Base-by-base conservation (phyloP, 2,329 filamentous ascomycete genomes). In the Coleophoma crateriformis region DNA sequence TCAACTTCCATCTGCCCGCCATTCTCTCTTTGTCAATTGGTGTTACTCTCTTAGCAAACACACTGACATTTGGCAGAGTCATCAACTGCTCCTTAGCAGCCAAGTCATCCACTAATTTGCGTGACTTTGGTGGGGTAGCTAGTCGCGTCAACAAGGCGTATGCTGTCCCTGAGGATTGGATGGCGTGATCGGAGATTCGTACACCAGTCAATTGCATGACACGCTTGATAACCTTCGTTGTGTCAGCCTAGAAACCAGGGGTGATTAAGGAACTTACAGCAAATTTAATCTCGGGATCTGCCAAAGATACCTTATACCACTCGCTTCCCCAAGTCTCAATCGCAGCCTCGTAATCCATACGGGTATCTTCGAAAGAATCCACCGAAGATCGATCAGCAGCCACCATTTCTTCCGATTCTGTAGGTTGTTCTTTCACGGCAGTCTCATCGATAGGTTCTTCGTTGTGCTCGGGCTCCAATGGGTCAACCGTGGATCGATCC, bases 151-250 rank as follows among this genome's bases (percentile, higher is more conserved):
- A 67, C 46, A 88, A 67, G 27, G 75, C 67, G 49, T 73, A 71
- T 35, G 82, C 72, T 8, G 76, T 83, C 46, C 67, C 68, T 53
- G 82, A 73, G 41, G 73, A 71, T 45, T 72, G 70, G 53, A 95
- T 77, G 57, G 79, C 77, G 43, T 80, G 73, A 68, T 96, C 92
- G 14, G 87, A 75, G 56, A 96, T 74, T 51, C 81, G 79, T 53
- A 84, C 80, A 53, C 89, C 88, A n/a, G 86, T 91, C 52, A 95
- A 75, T 66, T 94, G 87, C 66, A 86, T 82, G 53, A 90, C 72
- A 51, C 89, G 85, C 71, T 96, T 95, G 61, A 84, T 72, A 56
- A 94, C 77, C 91, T 96, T 58, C 22, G 38, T 17, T 27, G 8
- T 27, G 48, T 47, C 20, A 38, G 34, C 22, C 34, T 13, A 38